These are phyloP conservation scores for Pichia kudriavzevii DNA, from an alignment of 1,139 yeast genomes.

Conservation along the genomic window DNA sequence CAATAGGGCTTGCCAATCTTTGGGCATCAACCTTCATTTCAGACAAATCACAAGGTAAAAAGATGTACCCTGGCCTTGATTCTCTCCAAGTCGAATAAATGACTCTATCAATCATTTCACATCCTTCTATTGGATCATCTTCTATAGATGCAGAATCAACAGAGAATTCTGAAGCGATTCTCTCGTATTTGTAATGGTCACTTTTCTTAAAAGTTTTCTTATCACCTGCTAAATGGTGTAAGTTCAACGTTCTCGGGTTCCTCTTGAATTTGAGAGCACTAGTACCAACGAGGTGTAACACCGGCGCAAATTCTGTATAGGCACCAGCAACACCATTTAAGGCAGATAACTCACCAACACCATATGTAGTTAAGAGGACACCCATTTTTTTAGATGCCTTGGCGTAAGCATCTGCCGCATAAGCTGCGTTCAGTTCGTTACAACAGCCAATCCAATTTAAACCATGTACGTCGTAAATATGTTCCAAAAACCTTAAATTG, in stretches of 20 bases:
- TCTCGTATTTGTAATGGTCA: constrained; percentile 58
- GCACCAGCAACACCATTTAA: constrained; percentile 81
- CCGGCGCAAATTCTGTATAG: constrained; percentile 70
- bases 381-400: constrained; percentile 41
- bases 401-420: constrained; percentile 76
- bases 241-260: constrained; percentile 15
- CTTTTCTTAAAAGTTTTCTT: constrained; percentile 41
- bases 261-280: constrained; percentile 34
- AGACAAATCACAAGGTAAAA: constrained; percentile 65
- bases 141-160: constrained; percentile 48
- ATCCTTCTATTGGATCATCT: constrained; percentile 40
- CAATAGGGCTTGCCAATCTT: constrained; percentile 25
- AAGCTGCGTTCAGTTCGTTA: constrained; percentile 60
- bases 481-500: constrained; percentile 48
- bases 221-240: constrained; percentile 67
- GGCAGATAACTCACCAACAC: constrained; percentile 85
- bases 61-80: constrained; percentile 74
- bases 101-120: constrained; percentile 54
- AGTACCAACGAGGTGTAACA: constrained; percentile 79
- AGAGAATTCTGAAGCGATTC: constrained; percentile 50
- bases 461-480: constrained; percentile 37
- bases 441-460: constrained; percentile 55
- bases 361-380: constrained; percentile 54
- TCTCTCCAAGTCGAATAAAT: constrained; percentile 46
- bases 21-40: constrained; percentile 40